Base-by-base conservation (phyloP, 768 basidiomycete species). In the Collybia nuda region DNA sequence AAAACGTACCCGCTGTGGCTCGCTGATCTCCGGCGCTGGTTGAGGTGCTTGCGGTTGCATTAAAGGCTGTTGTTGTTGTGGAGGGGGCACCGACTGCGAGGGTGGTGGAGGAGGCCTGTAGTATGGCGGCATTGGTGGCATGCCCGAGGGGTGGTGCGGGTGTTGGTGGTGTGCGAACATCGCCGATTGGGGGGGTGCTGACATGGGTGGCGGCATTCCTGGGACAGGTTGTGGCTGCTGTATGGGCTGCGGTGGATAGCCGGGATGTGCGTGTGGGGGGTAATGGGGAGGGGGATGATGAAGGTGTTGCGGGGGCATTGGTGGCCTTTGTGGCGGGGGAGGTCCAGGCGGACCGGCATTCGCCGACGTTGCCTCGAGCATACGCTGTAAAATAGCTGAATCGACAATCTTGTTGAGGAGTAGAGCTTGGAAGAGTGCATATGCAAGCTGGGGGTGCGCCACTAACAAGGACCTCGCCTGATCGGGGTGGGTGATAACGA, bases 341-440 rank as follows among this genome's bases (percentile, higher is more conserved):
- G 61, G 44, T 35, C 26, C 48, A 22, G 59, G 45, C 7, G 57
- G 51, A 17, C 40, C 54, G 24, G 53, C 22, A 5, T 51, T 48
- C 2, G 57, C 59, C 15, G 64, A 50, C 41, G 71, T 73, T 6
- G 74, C 73, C 51, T 73, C 75, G 22, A 75, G 64, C 77, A 79
- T 77, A 56, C 91, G 86, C 62, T 90, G 83, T 2, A 99, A 75
- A 42, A 97, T 84, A 4, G 83, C 80, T 2, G 90, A 81, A 56
- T 98, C 94, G 36, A 98, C 90, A 15, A 98, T 91, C 60, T 94
- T 91, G 78, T 95, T 92, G 42, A 98, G 71, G 7, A 98, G 73
- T 55, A 99, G 80, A 0, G 92, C 89, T 70, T 98, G 95, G 76
- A 98, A 97, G 12, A 98, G 78, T 3, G 97, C 97, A 66, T 98